Evolutionary conservation across 2,329 filamentous ascomycete genomes (phyloP), one percentile per base, ranked within the genome.

Genomic region (Trichophyton schoenleinii): DNA sequence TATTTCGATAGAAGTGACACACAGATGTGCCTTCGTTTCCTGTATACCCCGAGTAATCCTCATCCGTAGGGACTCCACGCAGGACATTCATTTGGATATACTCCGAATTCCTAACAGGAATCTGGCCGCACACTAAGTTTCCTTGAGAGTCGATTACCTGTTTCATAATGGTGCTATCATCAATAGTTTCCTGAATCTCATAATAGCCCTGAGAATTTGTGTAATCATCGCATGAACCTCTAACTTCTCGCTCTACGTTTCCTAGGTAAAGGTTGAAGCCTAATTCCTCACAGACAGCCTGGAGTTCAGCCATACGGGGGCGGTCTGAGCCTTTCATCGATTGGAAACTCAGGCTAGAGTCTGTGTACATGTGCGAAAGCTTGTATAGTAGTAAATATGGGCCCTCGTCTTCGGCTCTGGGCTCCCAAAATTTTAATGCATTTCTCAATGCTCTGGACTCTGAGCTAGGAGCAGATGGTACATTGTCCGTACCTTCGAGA

Each of bases 1-100:
- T 69, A 36, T 64, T 60, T 7, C 62, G 63, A 57, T 68, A 70
- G 59, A 66, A 66, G 58, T 68, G 68, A n/a, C 64, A 66, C 18
- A 67, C 62, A 34, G 59, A 60, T 59, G 57, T 59, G 18, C 67
- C 69, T 55, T 67, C 68, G 62, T 70, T 69, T 9, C 68, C 69
- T 38, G 68, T 70, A 42, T 42, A 68, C 1, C 67, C 68, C 38
- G 64, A 63, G 53, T 52, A 66, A 11, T 65, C 61, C 59, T 69
- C 66, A 11, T 66, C 63, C 53, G 68, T 64, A 15, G 66, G 67
- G 7, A 53, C 59, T 15, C 62, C 60, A 3, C 61, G n/a, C 13
- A 67, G 49, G 15, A 60, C 59, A n/a, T 63, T 46, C 8, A 59
- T 48, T 9, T 64, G 60, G 8, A 67, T 22, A 53, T 63, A 61